Evolutionary conservation across 768 basidiomycete species (phyloP).

Genomic region (Xanthoconium stramineum): DNA sequence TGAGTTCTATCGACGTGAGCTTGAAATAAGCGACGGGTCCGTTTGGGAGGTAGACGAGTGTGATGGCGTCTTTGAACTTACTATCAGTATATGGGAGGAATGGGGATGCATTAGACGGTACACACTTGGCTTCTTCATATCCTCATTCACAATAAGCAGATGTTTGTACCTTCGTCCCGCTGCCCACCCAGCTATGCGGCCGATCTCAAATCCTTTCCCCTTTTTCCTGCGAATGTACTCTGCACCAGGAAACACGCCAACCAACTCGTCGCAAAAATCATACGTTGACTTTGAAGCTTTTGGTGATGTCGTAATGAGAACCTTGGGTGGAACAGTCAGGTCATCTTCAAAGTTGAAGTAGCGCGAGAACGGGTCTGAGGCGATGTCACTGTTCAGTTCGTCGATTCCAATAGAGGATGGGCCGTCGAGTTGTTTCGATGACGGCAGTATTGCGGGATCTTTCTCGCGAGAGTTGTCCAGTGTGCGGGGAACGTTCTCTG

Average conservation of each 20-base stretch:
- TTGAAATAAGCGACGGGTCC: constrained; percentile 98
- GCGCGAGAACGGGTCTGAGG: constrained; percentile 71
- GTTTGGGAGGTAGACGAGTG: constrained; percentile 82
- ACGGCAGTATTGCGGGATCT: constrained; percentile 47
- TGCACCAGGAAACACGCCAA: constrained; percentile 86
- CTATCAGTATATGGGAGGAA: constrained; percentile 9
- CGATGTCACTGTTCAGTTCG: constrained; percentile 66
- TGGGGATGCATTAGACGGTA: constrained; percentile 9
- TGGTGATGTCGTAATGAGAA: constrained; percentile 87
- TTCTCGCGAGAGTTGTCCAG: constrained; percentile 92
- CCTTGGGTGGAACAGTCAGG: constrained; percentile 74
- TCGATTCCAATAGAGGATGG: constrained; percentile 42
- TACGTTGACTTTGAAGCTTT: constrained; percentile 88
- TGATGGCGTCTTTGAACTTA: constrained; percentile 73
- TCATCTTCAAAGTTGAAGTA: constrained; percentile 71
- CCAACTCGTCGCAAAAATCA: constrained; percentile 89
- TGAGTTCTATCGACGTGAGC: constrained; percentile 81
- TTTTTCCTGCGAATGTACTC: constrained; percentile 86
- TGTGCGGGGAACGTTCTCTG: constrained; percentile 84
- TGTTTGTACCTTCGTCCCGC: constrained; percentile 85
- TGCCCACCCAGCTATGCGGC: constrained; percentile 91
- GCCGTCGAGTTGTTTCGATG: constrained; percentile 28
- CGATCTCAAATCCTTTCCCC: constrained; percentile 88
- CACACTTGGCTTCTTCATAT: constrained; percentile 91
- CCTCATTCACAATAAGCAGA: constrained; percentile 91